Base-by-base conservation (phyloP, 202 grass and related monocot species). In the Zizania palustris region DNA sequence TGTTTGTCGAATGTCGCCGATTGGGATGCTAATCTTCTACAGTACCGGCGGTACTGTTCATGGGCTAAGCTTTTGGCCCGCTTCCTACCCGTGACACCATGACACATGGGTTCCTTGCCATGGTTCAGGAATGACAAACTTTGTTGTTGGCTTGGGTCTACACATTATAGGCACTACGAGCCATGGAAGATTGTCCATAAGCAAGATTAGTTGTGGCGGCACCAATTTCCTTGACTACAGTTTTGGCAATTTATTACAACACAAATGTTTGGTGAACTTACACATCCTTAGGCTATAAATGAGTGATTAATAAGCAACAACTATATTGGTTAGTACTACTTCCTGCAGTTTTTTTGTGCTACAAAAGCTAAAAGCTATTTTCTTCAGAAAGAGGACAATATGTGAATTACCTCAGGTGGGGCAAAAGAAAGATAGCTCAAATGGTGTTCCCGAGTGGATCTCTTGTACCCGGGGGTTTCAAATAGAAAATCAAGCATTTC, bases 381-480 rank as follows among this genome's bases (percentile, higher is more conserved):
- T 60, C 42, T 60, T 75, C 9, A 41, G 18, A 40, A 74, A 22
- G 18, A 75, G 41, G 12, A 38, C 3, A 65, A 6, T 49, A 67
- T 63, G 9, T 49, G 56, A 49, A 71, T 90, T 83, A 97, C 89
- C 91, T 98, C 95, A 58, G 91, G 95, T 50, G 91, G 95, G 60
- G 95, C 80, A 85, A 95, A 98, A 4, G 95, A 98, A 81, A 98
- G 91, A 74, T 98, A 98, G 58, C 95, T 98, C 16, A 74, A 75
- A 50, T 90, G 46, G 63, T 63, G 83, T 44, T 77, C 63, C 34
- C 16, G 51, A 85, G 50, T 81, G 20, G 89, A 87, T 72, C 63
- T 28, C 28, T 79, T 76, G 45, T 63, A 67, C 83, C 95, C 91
- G 68, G 95, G 91, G 73, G 91, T 98, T 63, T 88, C 83, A 55